Conservation (phyloP, 2,329 filamentous ascomycete species). For the Colletotrichum chlorophyti region DNA sequence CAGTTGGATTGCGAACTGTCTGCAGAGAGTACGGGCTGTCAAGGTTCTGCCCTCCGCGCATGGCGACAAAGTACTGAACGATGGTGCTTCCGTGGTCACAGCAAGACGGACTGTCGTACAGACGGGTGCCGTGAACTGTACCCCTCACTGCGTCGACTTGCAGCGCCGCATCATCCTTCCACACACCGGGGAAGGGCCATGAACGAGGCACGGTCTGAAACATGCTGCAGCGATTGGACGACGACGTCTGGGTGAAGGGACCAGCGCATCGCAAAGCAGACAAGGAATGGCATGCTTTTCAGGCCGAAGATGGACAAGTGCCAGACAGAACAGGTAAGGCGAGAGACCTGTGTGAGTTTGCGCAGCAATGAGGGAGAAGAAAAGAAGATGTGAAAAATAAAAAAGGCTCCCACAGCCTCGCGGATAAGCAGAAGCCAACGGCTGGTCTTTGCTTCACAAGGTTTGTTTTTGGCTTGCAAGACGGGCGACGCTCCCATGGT, state of each 20-base stretch:
- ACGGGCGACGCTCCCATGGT: constrained; percentile 3
- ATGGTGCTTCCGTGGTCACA: not conserved
- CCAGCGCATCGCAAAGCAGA: constrained; percentile 1
- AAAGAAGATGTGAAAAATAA: no score
- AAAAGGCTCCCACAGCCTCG: no score
- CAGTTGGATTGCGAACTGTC: not conserved
- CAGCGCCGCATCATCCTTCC: not conserved
- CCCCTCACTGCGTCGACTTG: constrained; percentile 6
- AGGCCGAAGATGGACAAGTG: not conserved
- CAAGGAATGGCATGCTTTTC: not conserved
- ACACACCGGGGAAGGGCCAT: not conserved
- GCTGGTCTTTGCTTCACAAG: constrained; percentile 7
- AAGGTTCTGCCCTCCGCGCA: no score
- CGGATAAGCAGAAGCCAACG: constrained; percentile 5
- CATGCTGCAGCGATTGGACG: constrained; percentile 20
- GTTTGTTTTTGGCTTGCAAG: constrained; percentile 6
- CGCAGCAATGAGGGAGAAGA: no score
- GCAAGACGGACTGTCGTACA: not conserved
- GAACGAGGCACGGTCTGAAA: constrained; percentile 17
- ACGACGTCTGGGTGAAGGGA: not conserved
- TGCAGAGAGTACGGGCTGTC: not conserved
- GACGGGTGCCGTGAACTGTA: constrained; percentile 5
- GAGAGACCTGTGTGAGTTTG: not conserved
- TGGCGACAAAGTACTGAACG: not conserved
- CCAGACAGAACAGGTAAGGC: not conserved